Evolutionary conservation across 805 yeast genomes (phyloP), one percentile per base, ranked within the genome.

Genomic region (Nakazawaea ernobii): DNA sequence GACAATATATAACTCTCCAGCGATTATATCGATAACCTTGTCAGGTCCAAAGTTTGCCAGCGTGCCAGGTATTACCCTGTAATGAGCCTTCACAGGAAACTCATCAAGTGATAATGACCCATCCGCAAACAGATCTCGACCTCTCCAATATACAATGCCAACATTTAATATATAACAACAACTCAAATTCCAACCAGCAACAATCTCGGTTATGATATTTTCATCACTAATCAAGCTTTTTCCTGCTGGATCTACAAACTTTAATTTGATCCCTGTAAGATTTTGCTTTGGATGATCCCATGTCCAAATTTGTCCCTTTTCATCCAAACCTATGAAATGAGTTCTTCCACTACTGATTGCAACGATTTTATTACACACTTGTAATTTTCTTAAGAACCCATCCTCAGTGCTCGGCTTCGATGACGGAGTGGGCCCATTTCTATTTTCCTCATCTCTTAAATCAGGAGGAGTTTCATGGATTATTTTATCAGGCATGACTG

Each of bases 161-260:
- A 73, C 64, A 6, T 65, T 63, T 15, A 66, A 66, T 2, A 80
- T 62, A 42, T 71, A 67, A 17, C 77, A 77, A 37, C 78, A 76
- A 44, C 78, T 75, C 13, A 73, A 60, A 49, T 75, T 73, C 92
- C 92, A 85, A 0, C 92, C 94, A 14, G 87, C 82, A 10, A 71
- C 69, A 8, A 80, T 71, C 52, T 73, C 75, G 27, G 68, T 48
- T 9, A 77, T 69, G 9, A 69, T 67, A 30, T 63, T 58, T 0
- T 55, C 52, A 2, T 32, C 32, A 1, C 33, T 45, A 4, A 43
- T 43, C 9, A 55, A 32, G 20, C 13, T 29, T 1, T 30, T 35
- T n/a, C 48, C 49, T 28, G 33, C 33, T 8, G 39, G 55, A 8
- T 63, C 63, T 0, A 65, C 62, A 49, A 81, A 76, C 4, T 45